phyloP scores from a whole-genome alignment of 1,284 basidiomycete species.

The Trametes pubescens region DNA sequence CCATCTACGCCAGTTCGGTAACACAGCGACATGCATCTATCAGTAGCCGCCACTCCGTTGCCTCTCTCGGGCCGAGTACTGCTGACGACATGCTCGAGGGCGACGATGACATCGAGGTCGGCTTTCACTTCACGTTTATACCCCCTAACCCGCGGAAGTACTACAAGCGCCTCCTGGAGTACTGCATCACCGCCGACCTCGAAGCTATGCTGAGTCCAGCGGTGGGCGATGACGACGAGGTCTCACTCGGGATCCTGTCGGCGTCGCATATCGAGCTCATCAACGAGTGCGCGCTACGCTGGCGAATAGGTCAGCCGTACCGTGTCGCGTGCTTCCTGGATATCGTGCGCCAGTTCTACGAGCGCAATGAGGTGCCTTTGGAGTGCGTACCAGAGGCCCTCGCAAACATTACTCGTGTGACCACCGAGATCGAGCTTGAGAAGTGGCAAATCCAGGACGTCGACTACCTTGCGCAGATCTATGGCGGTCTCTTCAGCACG shows the following conservation, averaged over 20 bases:
- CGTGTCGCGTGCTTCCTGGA: conserved; percentile 86
- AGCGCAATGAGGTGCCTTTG: conserved; percentile 90
- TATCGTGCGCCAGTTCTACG: conserved; percentile 88
- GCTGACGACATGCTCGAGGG: conserved; percentile 58
- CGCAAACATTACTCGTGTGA: conserved; percentile 72
- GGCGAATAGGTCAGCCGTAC: conserved; percentile 88
- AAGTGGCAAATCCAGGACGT: conserved; percentile 88
- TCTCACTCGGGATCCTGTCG: conserved; percentile 94
- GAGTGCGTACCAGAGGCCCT: conserved; percentile 95
- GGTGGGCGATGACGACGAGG: conserved; percentile 95
- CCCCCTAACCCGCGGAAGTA: conserved; percentile 88
- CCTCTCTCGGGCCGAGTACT: conserved; percentile 44
- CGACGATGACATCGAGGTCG: conserved; percentile 74
- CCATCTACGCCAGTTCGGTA: conserved; percentile 44
- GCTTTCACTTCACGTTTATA: conserved; percentile 87
- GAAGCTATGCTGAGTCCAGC: conserved; percentile 88
- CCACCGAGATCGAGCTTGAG: conserved; percentile 74
- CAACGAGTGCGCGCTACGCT: conserved; percentile 87
- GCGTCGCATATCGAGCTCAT: conserved; percentile 83
- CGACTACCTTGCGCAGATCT: conserved; percentile 71
- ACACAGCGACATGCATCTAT: conserved; percentile 62
- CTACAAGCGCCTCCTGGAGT: conserved; percentile 86
- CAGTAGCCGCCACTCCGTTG: conserved; percentile 69
- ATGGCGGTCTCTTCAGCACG: conserved; percentile 84
- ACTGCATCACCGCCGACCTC: conserved; percentile 87